Evolutionary conservation across 441 rosid species (phyloP).

Genomic region (Gossypium gossypioides): DNA sequence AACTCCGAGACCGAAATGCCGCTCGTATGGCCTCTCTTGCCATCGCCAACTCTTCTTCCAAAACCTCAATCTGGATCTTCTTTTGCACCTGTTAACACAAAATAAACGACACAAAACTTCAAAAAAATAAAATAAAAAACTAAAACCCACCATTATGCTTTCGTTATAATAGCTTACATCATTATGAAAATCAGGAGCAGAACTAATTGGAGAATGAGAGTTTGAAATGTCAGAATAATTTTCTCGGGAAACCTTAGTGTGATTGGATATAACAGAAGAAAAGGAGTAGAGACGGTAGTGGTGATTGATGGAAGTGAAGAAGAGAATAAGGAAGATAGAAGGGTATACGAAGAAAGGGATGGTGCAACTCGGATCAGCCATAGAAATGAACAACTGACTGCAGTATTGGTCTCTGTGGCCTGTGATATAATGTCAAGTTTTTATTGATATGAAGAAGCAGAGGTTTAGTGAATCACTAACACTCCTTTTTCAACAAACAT

Average conservation of each 20-base stretch:
- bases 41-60: slow-evolving; percentile 4
- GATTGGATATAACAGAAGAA: slow-evolving; percentile 17
- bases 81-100: background rate
- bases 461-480: slow-evolving; percentile 7
- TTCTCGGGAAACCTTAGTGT: background rate
- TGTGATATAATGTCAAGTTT: background rate
- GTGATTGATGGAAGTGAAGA: slow-evolving; percentile 35
- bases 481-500: background rate
- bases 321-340: slow-evolving; percentile 28
- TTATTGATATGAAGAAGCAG: background rate
- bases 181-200: slow-evolving; percentile 1
- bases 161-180: background rate
- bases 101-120: background rate
- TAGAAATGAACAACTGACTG: background rate
- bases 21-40: slow-evolving; percentile 2
- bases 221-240: slow-evolving; percentile 6
- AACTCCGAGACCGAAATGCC: slow-evolving; percentile 6
- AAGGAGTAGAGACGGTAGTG: slow-evolving; percentile 18
- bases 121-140: background rate
- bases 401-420: background rate
- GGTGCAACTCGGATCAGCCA: slow-evolving; percentile 31
- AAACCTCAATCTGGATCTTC: background rate
- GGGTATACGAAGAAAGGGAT: slow-evolving; percentile 21
- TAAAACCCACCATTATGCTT: background rate
- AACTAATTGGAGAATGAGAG: slow-evolving; percentile 8